Base-by-base conservation (phyloP, 345 rosid species). In the Ricinus communis region DNA sequence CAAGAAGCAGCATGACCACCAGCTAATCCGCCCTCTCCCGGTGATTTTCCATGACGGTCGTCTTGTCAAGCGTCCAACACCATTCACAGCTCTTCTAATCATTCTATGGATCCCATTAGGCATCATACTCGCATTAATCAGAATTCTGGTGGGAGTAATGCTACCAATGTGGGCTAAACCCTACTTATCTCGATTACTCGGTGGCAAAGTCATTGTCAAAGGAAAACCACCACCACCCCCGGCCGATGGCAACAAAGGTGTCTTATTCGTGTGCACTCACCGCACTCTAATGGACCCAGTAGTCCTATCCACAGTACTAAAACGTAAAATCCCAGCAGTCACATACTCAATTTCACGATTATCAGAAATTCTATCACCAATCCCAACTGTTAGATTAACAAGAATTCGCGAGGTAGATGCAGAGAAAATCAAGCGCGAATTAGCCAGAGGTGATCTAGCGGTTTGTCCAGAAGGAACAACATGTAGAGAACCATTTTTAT, bases 391-490 rank as follows among this genome's bases (percentile, higher is more conserved):
- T 38, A 71, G 96, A 33, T 71, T 94, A 62, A 91, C 97, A 10
- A 82, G 97, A 59, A 85, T 77, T 52, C 86, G 97, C 18, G 79
- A 90, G 24, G 66, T 87, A 1, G 98, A 94, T 21, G 87, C 93
- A 0, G 85, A 84, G 31, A 90, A 68, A 61, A 91, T 94, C 77
- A 90, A 88, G 76, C 56, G 68, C 4, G 82, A 84, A 47, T 54
- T 94, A 30, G 57, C 83, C 31, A 78, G 82, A 43, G 93, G 95
- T 0, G 98, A 94, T 53, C 77, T 94, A 8, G 98, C 80, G 5
- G 97, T 91, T 0, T 94, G 97, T 51, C 98, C 97, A 0, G 97
- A 94, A 73, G 98, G 98, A 28, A 94, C 98, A 5, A 94, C 98
- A 5, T 94, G 98, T 50, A 82, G 98, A 6, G 98, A 94, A 40